phyloP scores from a whole-genome alignment of 164 flowering plant species.

The Aristolochia fimbriata region DNA sequence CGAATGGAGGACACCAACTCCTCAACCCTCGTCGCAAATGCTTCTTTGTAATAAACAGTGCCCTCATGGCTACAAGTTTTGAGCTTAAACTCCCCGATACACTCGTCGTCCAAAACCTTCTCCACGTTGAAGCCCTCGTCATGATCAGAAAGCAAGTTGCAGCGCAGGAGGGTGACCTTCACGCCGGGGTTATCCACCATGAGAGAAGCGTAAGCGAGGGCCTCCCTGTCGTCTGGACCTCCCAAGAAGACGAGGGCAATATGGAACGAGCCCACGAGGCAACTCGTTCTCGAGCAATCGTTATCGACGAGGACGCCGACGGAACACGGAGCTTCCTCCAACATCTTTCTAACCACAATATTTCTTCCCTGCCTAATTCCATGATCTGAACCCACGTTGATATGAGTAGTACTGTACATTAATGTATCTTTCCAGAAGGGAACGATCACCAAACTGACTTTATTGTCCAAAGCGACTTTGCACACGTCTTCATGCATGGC shows the following conservation, averaged over 20 bases:
- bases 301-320: conserved; percentile 41
- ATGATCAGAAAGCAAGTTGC: conserved; percentile 24
- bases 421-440: conserved; percentile 22
- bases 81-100: background rate
- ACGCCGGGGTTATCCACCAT: conserved; percentile 54
- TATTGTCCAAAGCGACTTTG: background rate
- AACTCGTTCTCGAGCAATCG: conserved; percentile 2
- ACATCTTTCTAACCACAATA: background rate
- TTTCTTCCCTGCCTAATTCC: too few relatives aligned
- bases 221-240: conserved; percentile 74
- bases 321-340: conserved; percentile 37
- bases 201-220: conserved; percentile 45
- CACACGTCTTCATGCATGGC: conserved; percentile 9
- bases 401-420: too few relatives aligned
- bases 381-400: too few relatives aligned
- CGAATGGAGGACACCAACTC: background rate
- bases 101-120: background rate
- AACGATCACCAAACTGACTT: conserved; percentile 2
- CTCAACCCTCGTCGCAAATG: background rate
- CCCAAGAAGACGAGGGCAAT: conserved; percentile 67
- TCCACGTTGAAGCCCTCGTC: conserved; percentile 4
- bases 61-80: background rate
- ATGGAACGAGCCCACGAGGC: conserved; percentile 8
- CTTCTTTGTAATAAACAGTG: background rate
- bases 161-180: conserved; percentile 53